phyloP scores from a whole-genome alignment of 2,329 filamentous ascomycete genomes.

The Hirsutella thompsonii region DNA sequence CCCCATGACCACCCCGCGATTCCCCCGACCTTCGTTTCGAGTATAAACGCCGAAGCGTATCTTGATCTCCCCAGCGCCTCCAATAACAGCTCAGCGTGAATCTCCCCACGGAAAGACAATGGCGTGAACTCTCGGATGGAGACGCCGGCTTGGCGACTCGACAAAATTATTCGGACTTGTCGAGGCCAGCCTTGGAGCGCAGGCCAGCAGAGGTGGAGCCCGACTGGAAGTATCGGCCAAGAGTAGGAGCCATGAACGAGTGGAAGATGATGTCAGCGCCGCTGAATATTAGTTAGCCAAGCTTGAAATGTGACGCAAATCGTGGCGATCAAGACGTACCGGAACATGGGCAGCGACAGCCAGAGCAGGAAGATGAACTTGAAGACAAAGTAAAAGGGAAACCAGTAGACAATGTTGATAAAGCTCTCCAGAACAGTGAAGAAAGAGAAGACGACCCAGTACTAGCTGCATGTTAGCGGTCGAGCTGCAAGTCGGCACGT shows the following conservation, averaged over 20 bases:
- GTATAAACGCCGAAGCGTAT: too few relatives aligned
- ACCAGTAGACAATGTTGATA: constrained; percentile 81
- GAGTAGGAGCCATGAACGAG: constrained; percentile 83
- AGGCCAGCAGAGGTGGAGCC: constrained; percentile 75
- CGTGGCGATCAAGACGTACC: constrained; percentile 42
- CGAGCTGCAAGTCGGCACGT: background rate
- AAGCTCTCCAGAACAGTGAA: constrained; percentile 75
- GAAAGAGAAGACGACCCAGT: constrained; percentile 79
- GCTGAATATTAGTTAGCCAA: constrained; percentile 31
- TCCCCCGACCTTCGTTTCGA: too few relatives aligned
- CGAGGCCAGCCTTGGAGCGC: constrained; percentile 67
- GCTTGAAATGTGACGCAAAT: background rate
- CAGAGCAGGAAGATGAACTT: constrained; percentile 97
- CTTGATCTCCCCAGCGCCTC: too few relatives aligned
- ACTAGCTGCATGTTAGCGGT: constrained; percentile 33
- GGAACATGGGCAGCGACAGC: constrained; percentile 91
- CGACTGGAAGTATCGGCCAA: constrained; percentile 77
- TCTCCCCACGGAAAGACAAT: too few relatives aligned
- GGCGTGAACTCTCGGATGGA: too few relatives aligned
- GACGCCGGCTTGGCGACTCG: too few relatives aligned
- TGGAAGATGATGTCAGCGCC: constrained; percentile 95
- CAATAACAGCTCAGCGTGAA: too few relatives aligned
- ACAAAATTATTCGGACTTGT: constrained; percentile 50
- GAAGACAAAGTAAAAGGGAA: constrained; percentile 99
- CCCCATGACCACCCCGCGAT: too few relatives aligned